Evolutionary conservation across 2,329 filamentous ascomycete species (phyloP), one percentile per base, ranked within the genome.

Genomic region (Aspergillus sp.): DNA sequence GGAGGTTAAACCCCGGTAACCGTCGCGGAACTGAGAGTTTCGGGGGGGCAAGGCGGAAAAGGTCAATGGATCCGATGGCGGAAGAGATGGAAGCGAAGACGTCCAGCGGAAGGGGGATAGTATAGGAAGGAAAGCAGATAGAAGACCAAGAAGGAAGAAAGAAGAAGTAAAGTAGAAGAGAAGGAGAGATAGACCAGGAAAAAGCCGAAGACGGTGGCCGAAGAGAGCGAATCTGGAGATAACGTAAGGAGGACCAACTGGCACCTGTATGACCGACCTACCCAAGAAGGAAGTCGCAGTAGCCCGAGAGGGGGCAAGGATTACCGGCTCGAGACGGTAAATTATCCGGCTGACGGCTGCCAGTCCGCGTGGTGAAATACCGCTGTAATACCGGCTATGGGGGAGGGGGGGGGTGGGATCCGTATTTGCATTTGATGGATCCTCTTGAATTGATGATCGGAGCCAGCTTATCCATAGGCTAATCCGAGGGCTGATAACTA

Each of bases 211-310:
- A 62, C 64, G 59, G 62, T 60, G 65, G 55, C 57, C 57, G 61
- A 65, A 36, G 56, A 59, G 59, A 59, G 54, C 64, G 52, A 58
- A 64, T 62, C 63, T 59, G 62, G 63, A 64, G 64, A 65, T 65
- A 65, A 66, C 64, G 64, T 64, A 66, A 66, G 64, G 63, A 62
- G 52, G 54, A 60, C 60, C 57, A 64, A 60, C 60, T 63, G 59
- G 57, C 59, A 58, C 36, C 52, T 57, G 47, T 44, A 44, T 41
- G 54, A 21, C 23, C 32, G 30, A 57, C 32, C 38, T 54, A 49
- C 27, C 27, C n/a, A 42, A 49, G 54, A 38, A 36, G 30, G 19
- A 36, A 42, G 41, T 36, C 42, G 44, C 47, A 36, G 27, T 38
- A 57, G 36, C 44, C 42, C 42, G 54, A 47, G 54, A 27, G 42